Conservation (phyloP, 768 basidiomycete genomes). For the Leucocoprinus leucothites region DNA sequence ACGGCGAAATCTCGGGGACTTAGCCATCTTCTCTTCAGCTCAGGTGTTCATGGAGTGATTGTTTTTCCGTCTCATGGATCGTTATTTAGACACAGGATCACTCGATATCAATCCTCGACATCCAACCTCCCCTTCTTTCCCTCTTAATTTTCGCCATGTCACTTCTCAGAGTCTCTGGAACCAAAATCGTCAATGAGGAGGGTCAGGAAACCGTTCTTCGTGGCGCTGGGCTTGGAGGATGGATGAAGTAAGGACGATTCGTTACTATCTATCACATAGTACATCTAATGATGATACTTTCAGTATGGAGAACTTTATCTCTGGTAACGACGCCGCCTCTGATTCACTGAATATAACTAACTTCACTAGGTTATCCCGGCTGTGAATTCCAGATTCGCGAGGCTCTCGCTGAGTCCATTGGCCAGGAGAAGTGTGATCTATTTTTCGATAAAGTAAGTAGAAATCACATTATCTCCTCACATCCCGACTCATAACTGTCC, state of each 20-base stretch:
- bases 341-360: neutral
- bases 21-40: neutral
- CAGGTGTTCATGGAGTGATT: conserved; percentile 7
- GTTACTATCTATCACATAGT: conserved; percentile 3
- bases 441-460: conserved; percentile 75
- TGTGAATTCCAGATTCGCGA: conserved; percentile 77
- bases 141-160: conserved; percentile 35
- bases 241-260: conserved; percentile 63
- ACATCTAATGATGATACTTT: neutral
- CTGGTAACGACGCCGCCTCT: conserved; percentile 30
- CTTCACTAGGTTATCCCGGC: conserved; percentile 63
- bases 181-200: conserved; percentile 54
- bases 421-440: conserved; percentile 62
- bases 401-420: conserved; percentile 61
- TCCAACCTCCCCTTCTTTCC: neutral
- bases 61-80: neutral
- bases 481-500: neutral
- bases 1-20: conserved; percentile 20
- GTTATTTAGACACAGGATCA: neutral
- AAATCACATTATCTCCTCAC: neutral
- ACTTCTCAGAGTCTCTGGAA: conserved; percentile 53
- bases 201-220: conserved; percentile 57
- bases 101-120: neutral
- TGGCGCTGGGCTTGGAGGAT: conserved; percentile 77
- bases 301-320: conserved; percentile 79